A percentile compares a stretch with the other conserved stretches of the same genome.
Evolutionary conservation across 441 rosid genomes (phyloP).

Genomic region (Hypseocharis bilobata): DNA sequence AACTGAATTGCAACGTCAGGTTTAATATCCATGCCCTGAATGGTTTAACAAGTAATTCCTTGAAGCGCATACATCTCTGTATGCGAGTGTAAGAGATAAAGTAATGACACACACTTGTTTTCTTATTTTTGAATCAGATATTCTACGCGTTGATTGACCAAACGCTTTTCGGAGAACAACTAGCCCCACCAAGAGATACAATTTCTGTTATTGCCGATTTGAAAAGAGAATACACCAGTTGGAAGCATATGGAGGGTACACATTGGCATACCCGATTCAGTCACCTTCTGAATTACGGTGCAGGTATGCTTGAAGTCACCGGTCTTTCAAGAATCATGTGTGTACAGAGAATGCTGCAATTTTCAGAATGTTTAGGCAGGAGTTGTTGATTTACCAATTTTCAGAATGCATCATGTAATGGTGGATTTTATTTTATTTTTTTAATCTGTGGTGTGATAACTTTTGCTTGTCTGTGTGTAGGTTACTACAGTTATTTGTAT

Average conservation of each 20-base stretch:
- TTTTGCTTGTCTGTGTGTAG: conserved; percentile 27
- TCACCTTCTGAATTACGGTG: conserved; percentile 82
- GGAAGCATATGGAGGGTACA: conserved; percentile 84
- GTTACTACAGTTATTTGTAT: conserved; percentile 83
- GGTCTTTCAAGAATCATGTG: not conserved
- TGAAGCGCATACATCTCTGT: not conserved
- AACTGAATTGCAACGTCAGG: conserved; percentile 99
- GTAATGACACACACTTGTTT: conserved; percentile 15
- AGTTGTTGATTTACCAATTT: not conserved
- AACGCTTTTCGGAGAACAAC: conserved; percentile 71
- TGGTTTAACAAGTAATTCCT: conserved; percentile 16
- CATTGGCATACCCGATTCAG: conserved; percentile 74
- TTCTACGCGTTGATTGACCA: conserved; percentile 78
- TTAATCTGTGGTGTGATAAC: not conserved
- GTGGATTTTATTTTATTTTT: not conserved
- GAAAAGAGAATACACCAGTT: conserved; percentile 60
- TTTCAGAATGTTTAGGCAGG: not conserved
- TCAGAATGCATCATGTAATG: no score
- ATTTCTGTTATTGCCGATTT: conserved; percentile 60
- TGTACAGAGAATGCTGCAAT: not conserved
- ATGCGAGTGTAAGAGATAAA: not conserved
- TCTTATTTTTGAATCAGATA: conserved; percentile 34
- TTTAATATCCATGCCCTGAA: conserved; percentile 23
- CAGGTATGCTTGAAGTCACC: conserved; percentile 40
- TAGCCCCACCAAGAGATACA: conserved; percentile 33